phyloP scores from a whole-genome alignment of 176 grass and related monocot genomes.

The Urochloa ruziziensis region DNA sequence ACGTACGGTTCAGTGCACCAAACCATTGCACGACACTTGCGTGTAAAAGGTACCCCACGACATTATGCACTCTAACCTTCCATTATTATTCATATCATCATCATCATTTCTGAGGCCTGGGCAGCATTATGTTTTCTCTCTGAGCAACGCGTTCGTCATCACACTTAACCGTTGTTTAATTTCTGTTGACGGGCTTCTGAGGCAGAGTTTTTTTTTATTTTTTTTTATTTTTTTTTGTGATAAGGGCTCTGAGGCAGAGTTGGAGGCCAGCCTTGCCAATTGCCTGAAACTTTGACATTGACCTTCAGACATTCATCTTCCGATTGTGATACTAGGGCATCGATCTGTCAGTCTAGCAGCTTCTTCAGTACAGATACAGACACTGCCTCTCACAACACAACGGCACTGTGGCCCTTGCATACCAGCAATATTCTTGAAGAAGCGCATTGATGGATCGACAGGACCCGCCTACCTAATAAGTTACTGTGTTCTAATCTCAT shows the following conservation, averaged over 20 bases:
- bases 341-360: background rate
- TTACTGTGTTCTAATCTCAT: background rate
- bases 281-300: background rate
- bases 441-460: slow-evolving; percentile 9
- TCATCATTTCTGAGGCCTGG: background rate
- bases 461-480: background rate
- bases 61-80: background rate
- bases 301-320: background rate
- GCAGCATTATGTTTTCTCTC: background rate
- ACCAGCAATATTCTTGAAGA: background rate
- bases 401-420: background rate
- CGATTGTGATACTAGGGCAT: background rate
- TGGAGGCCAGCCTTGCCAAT: background rate
- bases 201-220: too few species aligned
- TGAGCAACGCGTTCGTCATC: background rate
- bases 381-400: background rate
- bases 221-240: too few species aligned
- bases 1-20: background rate
- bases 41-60: background rate
- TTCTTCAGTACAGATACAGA: background rate
- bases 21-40: background rate
- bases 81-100: background rate
- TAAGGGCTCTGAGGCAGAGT: too few species aligned
- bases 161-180: background rate
- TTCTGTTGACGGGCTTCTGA: background rate